Base-by-base conservation (phyloP, 164 flowering plant species). In the Platanus orientalis region DNA sequence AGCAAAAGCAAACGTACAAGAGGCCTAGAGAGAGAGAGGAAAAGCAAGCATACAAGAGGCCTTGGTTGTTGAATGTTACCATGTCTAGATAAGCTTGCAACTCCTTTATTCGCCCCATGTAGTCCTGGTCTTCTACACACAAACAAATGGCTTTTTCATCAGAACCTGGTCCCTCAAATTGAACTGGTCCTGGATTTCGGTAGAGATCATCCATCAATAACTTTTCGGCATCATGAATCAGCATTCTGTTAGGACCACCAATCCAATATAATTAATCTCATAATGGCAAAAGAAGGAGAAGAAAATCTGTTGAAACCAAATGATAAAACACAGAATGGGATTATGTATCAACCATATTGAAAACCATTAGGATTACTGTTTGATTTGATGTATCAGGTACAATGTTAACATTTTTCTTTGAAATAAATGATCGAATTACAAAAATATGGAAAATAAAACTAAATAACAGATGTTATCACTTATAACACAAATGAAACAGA, bases 41-140 rank as follows among this genome's bases (percentile, higher is more conserved):
- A 36, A n/a, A 10, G 36, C 6, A 60, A 26, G 23, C 24, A 30
- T 9, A 30, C 4, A 32, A n/a, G 16, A 58, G 60, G 36, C 7
- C 16, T 21, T 40, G 20, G 34, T 13, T 16, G 7, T 24, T 45
- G 9, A 44, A 29, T 21, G n/a, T 56, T 66, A 76, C 80, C 74
- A 26, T 73, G 67, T 79, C 80, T 36, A 79, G 70, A 49, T 71
- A 64, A 60, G 19, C 63, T 25, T 74, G 78, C 54, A 76, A 55
- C 55, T 79, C 68, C 73, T 76, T 64, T 27, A 76, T 65, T 60
- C 62, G 63, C 32, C 75, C 76, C 55, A 58, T 69, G 67, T 74
- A 76, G 27, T 76, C 82, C 55, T 65, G 67, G 58, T 72, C 69
- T 54, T 71, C 63, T 29, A 60, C 45, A 26, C 61, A 57, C 16